Evolutionary conservation across 495 filamentous ascomycete genomes (phyloP).

Genomic region (Aspergillus ostianus): DNA sequence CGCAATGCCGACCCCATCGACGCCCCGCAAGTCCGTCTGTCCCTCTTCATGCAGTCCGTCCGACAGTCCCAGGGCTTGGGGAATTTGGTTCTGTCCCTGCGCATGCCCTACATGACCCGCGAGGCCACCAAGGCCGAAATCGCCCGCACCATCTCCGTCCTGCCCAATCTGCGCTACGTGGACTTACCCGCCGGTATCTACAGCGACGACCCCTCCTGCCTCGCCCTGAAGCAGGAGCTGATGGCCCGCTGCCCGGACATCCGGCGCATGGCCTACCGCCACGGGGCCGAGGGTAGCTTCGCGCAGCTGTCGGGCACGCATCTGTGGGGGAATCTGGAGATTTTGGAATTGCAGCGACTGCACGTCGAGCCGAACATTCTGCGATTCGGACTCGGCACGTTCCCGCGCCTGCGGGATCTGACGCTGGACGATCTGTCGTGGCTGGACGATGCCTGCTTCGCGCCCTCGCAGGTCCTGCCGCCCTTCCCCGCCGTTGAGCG

Average conservation of each 20-base stretch:
- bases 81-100: slow-evolving; percentile 67
- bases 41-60: slow-evolving; percentile 75
- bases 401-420: slow-evolving; percentile 66
- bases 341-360: slow-evolving; percentile 70
- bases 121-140: slow-evolving; percentile 82
- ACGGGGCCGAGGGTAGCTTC: slow-evolving; percentile 76
- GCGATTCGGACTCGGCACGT: slow-evolving; percentile 64
- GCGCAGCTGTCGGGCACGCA: slow-evolving; percentile 60
- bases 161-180: slow-evolving; percentile 84
- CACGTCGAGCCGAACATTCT: slow-evolving; percentile 70
- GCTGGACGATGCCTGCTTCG: slow-evolving; percentile 75
- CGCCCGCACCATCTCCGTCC: slow-evolving; percentile 78
- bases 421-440: slow-evolving; percentile 64
- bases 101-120: slow-evolving; percentile 95
- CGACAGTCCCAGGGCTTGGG: slow-evolving; percentile 69
- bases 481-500: slow-evolving; percentile 69
- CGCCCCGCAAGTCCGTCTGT: slow-evolving; percentile 70
- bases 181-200: slow-evolving; percentile 82
- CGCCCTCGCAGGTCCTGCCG: slow-evolving; percentile 54
- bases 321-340: slow-evolving; percentile 77
- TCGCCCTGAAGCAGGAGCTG: slow-evolving; percentile 76
- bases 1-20: slow-evolving; percentile 77
- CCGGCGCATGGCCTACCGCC: slow-evolving; percentile 80
- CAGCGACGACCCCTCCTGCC: slow-evolving; percentile 70
- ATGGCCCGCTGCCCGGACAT: slow-evolving; percentile 79